These are phyloP conservation scores for Aureobasidium subglaciale DNA, from an alignment of 2,329 filamentous ascomycete species.

Conservation along the genomic window DNA sequence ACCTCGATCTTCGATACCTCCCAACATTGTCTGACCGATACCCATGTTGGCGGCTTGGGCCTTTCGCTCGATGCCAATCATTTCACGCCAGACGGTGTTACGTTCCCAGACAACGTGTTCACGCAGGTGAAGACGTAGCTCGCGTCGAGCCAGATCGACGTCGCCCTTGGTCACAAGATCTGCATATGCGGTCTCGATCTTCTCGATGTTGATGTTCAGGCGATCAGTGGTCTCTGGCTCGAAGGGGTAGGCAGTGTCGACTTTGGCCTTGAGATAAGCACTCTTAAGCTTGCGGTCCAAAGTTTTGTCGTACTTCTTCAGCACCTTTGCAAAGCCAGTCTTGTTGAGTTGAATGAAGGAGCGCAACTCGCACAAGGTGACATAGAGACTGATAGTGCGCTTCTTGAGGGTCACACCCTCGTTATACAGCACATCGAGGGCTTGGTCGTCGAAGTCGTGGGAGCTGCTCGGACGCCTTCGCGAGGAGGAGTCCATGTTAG, in stretches of 20 bases:
- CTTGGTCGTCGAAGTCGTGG: constrained; percentile 70
- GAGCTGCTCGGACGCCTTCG: constrained; percentile 11
- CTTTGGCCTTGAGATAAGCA: constrained; percentile 65
- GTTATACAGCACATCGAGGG: constrained; percentile 61
- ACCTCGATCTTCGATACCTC: constrained; percentile 60
- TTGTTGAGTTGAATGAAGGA: constrained; percentile 94
- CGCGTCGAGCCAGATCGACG: constrained; percentile 66
- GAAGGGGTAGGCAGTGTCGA: constrained; percentile 78
- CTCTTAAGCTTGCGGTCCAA: constrained; percentile 73
- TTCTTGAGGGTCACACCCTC: constrained; percentile 85
- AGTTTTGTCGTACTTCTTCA: constrained; percentile 99
- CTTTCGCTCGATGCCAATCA: constrained; percentile 95
- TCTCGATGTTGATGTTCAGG: constrained; percentile 63
- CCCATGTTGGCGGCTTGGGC: constrained; percentile 91
- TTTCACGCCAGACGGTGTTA: constrained; percentile 97
- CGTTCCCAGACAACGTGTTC: constrained; percentile 99
- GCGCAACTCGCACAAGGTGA: constrained; percentile 88
- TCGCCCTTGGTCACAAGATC: constrained; percentile 78
- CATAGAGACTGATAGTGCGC: constrained; percentile 77
- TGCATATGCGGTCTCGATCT: constrained; percentile 74
- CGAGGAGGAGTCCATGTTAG: not conserved
- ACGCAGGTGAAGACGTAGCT: constrained; percentile 80
- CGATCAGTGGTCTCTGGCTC: constrained; percentile 60
- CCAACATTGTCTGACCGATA: constrained; percentile 67
- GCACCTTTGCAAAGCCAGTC: constrained; percentile 90